Conservation (phyloP, 2,329 filamentous ascomycete genomes). For the Cladophialophora psammophila region DNA sequence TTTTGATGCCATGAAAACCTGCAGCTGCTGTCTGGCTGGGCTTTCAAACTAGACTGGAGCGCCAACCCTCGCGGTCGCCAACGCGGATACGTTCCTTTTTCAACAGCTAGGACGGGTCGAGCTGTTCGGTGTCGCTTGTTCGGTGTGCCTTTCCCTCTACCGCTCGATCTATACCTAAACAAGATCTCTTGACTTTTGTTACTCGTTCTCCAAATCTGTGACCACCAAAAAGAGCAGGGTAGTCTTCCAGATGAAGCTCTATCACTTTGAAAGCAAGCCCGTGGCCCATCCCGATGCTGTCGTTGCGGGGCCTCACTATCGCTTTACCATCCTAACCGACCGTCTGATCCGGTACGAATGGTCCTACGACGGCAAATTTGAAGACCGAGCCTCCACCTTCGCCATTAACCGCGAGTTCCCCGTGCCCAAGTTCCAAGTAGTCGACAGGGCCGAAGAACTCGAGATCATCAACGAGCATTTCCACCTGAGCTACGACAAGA, state of each 20-base stretch:
- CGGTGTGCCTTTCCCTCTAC: background rate
- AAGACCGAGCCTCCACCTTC: conserved; percentile 68
- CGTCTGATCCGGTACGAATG: conserved; percentile 68
- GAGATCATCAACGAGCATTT: conserved; percentile 65
- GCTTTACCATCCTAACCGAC: conserved; percentile 67
- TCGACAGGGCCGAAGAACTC: conserved; percentile 54
- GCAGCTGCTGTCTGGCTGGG: background rate
- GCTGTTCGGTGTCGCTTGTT: too few species aligned
- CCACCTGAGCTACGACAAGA: conserved; percentile 66
- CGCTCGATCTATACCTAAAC: background rate
- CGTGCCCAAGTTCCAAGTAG: conserved; percentile 43
- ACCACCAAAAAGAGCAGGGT: background rate
- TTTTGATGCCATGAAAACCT: background rate
- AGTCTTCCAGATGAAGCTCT: conserved; percentile 34
- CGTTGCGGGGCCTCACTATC: conserved; percentile 59
- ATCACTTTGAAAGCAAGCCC: conserved; percentile 48
- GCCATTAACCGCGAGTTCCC: conserved; percentile 58
- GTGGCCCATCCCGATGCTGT: conserved; percentile 55
- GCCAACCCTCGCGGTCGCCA: background rate
- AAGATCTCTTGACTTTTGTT: background rate
- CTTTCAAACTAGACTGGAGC: background rate
- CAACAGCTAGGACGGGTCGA: too few species aligned
- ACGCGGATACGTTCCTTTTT: background rate
- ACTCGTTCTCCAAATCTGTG: background rate
- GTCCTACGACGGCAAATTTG: conserved; percentile 66